Conservation (phyloP, 495 filamentous ascomycete species). For the Penicillium canariense region DNA sequence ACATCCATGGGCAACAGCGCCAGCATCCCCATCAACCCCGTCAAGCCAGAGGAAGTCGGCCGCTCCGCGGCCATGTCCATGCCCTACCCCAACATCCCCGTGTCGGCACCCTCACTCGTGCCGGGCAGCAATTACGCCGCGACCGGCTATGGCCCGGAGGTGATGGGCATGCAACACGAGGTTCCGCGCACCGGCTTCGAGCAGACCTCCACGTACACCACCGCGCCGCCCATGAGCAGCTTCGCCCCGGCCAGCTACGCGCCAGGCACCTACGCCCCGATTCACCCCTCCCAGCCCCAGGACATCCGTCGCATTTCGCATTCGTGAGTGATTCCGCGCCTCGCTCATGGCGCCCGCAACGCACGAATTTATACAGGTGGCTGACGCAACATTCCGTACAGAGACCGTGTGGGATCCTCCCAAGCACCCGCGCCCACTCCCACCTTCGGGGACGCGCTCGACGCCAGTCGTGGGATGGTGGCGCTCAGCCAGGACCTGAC, state of each 20-base stretch:
- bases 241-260: slow-evolving; percentile 60
- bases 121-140: slow-evolving; percentile 69
- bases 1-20: slow-evolving; percentile 58
- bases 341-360: neutral
- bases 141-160: slow-evolving; percentile 63
- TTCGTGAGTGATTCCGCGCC: slow-evolving; percentile 66
- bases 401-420: slow-evolving; percentile 57
- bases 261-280: slow-evolving; percentile 53
- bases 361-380: neutral
- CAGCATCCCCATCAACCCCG: slow-evolving; percentile 51
- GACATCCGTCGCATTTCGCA: slow-evolving; percentile 79
- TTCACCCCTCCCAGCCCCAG: slow-evolving; percentile 53
- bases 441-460: slow-evolving; percentile 68
- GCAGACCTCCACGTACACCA: slow-evolving; percentile 62
- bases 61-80: slow-evolving; percentile 66
- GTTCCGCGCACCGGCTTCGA: slow-evolving; percentile 53
- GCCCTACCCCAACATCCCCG: slow-evolving; percentile 69
- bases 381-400: slow-evolving; percentile 20
- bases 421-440: slow-evolving; percentile 30
- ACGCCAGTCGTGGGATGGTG: slow-evolving; percentile 87
- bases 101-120: slow-evolving; percentile 65
- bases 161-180: slow-evolving; percentile 72
- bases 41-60: slow-evolving; percentile 55
- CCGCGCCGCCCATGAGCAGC: slow-evolving; percentile 65
- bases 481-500: slow-evolving; percentile 85